A percentile compares a stretch with the other conserved stretches of the same genome.
Conservation (phyloP, 1,139 yeast species). For the Suhomyces bribrorum region DNA sequence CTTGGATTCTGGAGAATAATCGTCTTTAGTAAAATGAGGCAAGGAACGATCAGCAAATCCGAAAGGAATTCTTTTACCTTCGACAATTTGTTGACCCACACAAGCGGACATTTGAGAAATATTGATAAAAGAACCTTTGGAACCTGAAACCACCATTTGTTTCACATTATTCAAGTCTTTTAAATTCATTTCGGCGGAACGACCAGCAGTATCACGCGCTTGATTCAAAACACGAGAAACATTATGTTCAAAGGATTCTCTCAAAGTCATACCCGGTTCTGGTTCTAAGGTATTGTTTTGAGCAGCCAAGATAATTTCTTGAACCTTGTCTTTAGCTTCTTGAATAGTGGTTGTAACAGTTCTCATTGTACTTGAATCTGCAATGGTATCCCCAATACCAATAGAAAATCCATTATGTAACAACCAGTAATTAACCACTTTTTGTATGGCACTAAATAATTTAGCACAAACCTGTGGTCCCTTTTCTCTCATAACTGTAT, state of each 20-base stretch:
- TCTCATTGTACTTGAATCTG: slow-evolving; percentile 95
- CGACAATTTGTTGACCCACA: slow-evolving; percentile 99
- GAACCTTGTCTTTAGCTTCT: slow-evolving; percentile 90
- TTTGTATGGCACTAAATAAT: slow-evolving; percentile 89
- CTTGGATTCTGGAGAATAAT: slow-evolving; percentile 95
- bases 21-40: slow-evolving; percentile 98
- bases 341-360: slow-evolving; percentile 90
- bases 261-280: slow-evolving; percentile 98
- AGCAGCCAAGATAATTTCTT: slow-evolving; percentile 88
- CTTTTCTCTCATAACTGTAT: slow-evolving; percentile 95
- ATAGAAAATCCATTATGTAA: slow-evolving; percentile 96
- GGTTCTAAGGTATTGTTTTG: slow-evolving; percentile 86
- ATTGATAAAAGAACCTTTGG: slow-evolving; percentile 98
- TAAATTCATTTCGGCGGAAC: slow-evolving; percentile 94
- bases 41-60: slow-evolving; percentile 95
- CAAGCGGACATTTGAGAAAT: slow-evolving; percentile 99
- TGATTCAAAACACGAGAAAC: slow-evolving; percentile 94
- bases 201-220: slow-evolving; percentile 99
- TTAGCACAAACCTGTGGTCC: slow-evolving; percentile 91
- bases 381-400: slow-evolving; percentile 99
- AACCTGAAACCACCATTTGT: slow-evolving; percentile 99
- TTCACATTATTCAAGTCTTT: slow-evolving; percentile 94
- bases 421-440: slow-evolving; percentile 95
- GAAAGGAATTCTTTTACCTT: slow-evolving; percentile 98
- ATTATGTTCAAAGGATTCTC: slow-evolving; percentile 97